Conservation (phyloP, 2,329 filamentous ascomycete genomes). For the Cytospora piceae region DNA sequence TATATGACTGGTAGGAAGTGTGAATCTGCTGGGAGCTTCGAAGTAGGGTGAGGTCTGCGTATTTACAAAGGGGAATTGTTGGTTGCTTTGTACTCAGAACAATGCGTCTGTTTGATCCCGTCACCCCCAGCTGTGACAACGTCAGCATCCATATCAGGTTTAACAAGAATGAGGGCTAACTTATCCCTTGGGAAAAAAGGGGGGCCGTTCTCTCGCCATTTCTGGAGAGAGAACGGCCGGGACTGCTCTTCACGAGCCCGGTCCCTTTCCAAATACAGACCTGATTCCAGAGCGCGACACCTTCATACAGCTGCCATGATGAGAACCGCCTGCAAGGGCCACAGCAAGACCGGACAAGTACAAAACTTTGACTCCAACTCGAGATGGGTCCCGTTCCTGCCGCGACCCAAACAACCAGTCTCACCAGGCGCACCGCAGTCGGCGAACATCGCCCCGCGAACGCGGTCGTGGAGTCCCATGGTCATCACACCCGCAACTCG, state of each 20-base stretch:
- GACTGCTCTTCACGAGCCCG: slow-evolving; percentile 46
- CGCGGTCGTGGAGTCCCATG: slow-evolving; percentile 4
- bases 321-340: slow-evolving; percentile 32
- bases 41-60: background rate
- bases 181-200: slow-evolving; percentile 53
- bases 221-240: slow-evolving; percentile 55
- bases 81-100: background rate
- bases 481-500: slow-evolving; percentile 20
- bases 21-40: background rate
- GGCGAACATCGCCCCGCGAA: slow-evolving; percentile 12
- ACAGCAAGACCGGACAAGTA: slow-evolving; percentile 70
- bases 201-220: slow-evolving; percentile 56
- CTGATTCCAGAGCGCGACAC: slow-evolving; percentile 28
- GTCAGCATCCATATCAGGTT: slow-evolving; percentile 35
- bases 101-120: background rate
- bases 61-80: background rate
- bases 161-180: slow-evolving; percentile 38
- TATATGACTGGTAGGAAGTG: background rate
- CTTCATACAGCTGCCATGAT: slow-evolving; percentile 29
- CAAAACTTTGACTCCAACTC: slow-evolving; percentile 94
- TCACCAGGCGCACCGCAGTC: slow-evolving; percentile 1
- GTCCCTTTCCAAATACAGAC: slow-evolving; percentile 39
- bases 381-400: slow-evolving; percentile 74
- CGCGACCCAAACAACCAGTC: slow-evolving; percentile 18
- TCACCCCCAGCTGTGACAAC: slow-evolving; percentile 10